A percentile compares a stretch with the other conserved stretches of the same genome.
Evolutionary conservation across 495 filamentous ascomycete genomes (phyloP).

Genomic region (Astrothelium macrocarpum): DNA sequence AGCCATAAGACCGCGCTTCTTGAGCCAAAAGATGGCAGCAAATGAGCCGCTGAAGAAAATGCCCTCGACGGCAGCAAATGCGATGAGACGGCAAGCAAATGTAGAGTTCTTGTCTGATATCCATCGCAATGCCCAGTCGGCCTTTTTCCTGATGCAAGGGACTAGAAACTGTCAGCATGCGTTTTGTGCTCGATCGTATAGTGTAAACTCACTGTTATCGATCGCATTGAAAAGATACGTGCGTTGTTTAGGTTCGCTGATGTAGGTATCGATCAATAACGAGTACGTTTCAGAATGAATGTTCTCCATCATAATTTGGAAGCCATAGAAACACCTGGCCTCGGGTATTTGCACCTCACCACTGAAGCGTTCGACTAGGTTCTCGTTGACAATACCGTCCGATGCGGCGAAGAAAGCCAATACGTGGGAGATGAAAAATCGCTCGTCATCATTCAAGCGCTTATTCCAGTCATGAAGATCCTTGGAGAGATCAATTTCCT

Average conservation of each 20-base stretch:
- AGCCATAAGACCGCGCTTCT: slow-evolving; percentile 99
- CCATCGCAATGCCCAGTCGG: slow-evolving; percentile 94
- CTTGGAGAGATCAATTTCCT: slow-evolving; percentile 98
- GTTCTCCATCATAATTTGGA: slow-evolving; percentile 99
- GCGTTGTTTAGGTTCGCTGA: slow-evolving; percentile 95
- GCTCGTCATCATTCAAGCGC: slow-evolving; percentile 89
- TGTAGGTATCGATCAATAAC: slow-evolving; percentile 97
- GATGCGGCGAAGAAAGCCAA: slow-evolving; percentile 99
- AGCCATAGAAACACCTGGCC: slow-evolving; percentile 99
- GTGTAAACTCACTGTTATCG: slow-evolving; percentile 65
- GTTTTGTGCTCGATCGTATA: background rate
- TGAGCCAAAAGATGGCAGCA: slow-evolving; percentile 98
- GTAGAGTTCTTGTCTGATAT: slow-evolving; percentile 86
- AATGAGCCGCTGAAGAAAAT: slow-evolving; percentile 99
- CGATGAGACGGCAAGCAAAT: slow-evolving; percentile 90
- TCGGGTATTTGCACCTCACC: slow-evolving; percentile 95
- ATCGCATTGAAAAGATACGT: slow-evolving; percentile 96
- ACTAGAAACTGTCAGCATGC: slow-evolving; percentile 43
- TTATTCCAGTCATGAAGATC: slow-evolving; percentile 99
- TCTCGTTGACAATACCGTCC: slow-evolving; percentile 99
- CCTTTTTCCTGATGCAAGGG: slow-evolving; percentile 94
- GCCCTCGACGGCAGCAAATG: slow-evolving; percentile 95
- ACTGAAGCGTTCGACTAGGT: slow-evolving; percentile 95
- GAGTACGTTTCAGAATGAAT: slow-evolving; percentile 99
- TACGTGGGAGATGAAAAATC: slow-evolving; percentile 96